phyloP scores from a whole-genome alignment of 2,329 filamentous ascomycete species.

The Alternaria panax region DNA sequence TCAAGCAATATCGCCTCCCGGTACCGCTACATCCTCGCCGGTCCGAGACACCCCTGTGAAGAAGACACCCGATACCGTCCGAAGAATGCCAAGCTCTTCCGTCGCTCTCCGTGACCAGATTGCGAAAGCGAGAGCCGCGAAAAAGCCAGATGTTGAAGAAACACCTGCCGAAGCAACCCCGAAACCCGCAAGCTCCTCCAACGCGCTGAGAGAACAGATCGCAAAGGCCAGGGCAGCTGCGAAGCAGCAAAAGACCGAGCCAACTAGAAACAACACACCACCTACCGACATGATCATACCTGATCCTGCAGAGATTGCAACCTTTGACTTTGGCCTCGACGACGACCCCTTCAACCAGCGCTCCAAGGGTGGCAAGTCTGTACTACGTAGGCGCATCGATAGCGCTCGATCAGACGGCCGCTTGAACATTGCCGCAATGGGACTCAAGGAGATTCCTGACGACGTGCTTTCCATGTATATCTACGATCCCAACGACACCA shows the following conservation, averaged over 20 bases:
- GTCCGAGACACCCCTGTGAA: slow-evolving; percentile 26
- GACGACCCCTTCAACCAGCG: slow-evolving; percentile 75
- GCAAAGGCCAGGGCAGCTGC: slow-evolving; percentile 86
- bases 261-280: slow-evolving; percentile 36
- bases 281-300: slow-evolving; percentile 44
- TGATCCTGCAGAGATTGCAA: slow-evolving; percentile 41
- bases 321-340: slow-evolving; percentile 67
- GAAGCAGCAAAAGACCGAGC: slow-evolving; percentile 46
- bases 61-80: slow-evolving; percentile 43
- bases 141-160: slow-evolving; percentile 43
- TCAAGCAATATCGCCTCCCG: slow-evolving; percentile 43
- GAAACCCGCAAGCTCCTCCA: slow-evolving; percentile 72
- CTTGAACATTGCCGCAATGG: slow-evolving; percentile 87
- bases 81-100: slow-evolving; percentile 72
- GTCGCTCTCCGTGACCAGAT: slow-evolving; percentile 86
- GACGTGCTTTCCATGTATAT: slow-evolving; percentile 94
- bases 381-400: slow-evolving; percentile 76
- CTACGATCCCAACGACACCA: slow-evolving; percentile 67
- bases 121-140: slow-evolving; percentile 87
- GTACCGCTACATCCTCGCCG: slow-evolving; percentile 30
- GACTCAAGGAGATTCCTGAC: slow-evolving; percentile 77
- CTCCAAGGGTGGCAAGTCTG: slow-evolving; percentile 67
- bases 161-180: slow-evolving; percentile 21
- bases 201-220: slow-evolving; percentile 86
- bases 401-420: slow-evolving; percentile 78